These are phyloP conservation scores for Trypanosoma platydactyli DNA, from an alignment of 208 protist genomes.

Conservation along the genomic window DNA sequence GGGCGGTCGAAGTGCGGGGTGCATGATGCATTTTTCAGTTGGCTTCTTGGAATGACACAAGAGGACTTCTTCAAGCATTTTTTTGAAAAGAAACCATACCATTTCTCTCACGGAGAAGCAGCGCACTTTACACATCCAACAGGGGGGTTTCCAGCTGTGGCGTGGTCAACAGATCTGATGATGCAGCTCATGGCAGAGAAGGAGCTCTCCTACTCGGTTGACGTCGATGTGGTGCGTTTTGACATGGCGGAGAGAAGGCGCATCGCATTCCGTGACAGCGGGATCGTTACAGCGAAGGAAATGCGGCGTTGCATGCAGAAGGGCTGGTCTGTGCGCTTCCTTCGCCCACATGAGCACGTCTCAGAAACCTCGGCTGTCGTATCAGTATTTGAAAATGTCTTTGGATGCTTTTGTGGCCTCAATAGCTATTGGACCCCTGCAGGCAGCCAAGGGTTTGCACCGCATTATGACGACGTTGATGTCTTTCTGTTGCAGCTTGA, in stretches of 20 bases:
- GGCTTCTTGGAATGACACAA: constrained; percentile 48
- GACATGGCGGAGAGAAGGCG: constrained; percentile 45
- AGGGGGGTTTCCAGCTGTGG: constrained; percentile 36
- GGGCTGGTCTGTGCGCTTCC: constrained; percentile 83
- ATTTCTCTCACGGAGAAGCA: constrained; percentile 38
- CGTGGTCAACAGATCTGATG: constrained; percentile 62
- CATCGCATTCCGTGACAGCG: constrained; percentile 36
- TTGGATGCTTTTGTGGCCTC: constrained; percentile 81
- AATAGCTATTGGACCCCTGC: constrained; percentile 95
- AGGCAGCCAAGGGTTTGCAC: constrained; percentile 90
- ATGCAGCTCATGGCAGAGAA: constrained; percentile 33
- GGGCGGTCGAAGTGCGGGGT: neutral
- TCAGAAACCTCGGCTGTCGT: constrained; percentile 68
- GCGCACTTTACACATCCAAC: constrained; percentile 40
- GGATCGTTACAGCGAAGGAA: constrained; percentile 30
- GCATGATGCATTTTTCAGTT: constrained; percentile 42
- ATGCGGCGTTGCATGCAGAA: constrained; percentile 53
- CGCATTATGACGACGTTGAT: constrained; percentile 97
- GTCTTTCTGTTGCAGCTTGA: constrained; percentile 96
- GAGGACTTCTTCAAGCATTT: constrained; percentile 72
- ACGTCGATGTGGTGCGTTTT: constrained; percentile 61
- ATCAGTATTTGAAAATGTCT: constrained; percentile 78
- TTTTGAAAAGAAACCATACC: constrained; percentile 77
- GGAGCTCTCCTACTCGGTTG: constrained; percentile 36
- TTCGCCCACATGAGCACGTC: constrained; percentile 80